Conservation (phyloP, 1,284 basidiomycete species). For the Trametes polyzona region DNA sequence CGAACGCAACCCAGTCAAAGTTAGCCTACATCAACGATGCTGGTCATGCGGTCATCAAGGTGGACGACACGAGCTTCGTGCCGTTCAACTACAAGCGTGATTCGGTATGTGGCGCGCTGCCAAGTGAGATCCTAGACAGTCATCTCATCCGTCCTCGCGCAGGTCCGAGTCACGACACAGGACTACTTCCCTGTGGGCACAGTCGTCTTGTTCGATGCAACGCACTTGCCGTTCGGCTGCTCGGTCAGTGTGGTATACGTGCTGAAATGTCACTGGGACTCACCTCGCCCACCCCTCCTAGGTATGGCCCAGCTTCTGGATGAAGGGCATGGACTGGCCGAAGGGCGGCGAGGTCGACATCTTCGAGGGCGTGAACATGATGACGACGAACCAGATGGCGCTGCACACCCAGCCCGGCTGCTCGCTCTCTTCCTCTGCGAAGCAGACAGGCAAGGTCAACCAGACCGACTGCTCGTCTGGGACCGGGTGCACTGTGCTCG, state of each 20-base stretch:
- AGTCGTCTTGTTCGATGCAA: slow-evolving; percentile 61
- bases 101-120: slow-evolving; percentile 55
- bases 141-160: neutral
- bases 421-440: slow-evolving; percentile 34
- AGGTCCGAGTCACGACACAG: slow-evolving; percentile 56
- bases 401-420: slow-evolving; percentile 48
- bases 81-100: slow-evolving; percentile 68
- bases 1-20: slow-evolving; percentile 47
- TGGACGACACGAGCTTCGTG: slow-evolving; percentile 70
- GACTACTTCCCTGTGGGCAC: slow-evolving; percentile 55
- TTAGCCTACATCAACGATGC: slow-evolving; percentile 57
- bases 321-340: slow-evolving; percentile 57
- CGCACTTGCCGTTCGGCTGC: slow-evolving; percentile 63
- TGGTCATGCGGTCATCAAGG: slow-evolving; percentile 63
- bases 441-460: slow-evolving; percentile 41
- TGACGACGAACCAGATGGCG: slow-evolving; percentile 51
- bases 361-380: slow-evolving; percentile 49
- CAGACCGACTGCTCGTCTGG: slow-evolving; percentile 46
- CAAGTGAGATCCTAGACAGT: too few relatives aligned
- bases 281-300: neutral
- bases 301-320: slow-evolving; percentile 62
- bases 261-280: neutral
- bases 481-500: slow-evolving; percentile 58
- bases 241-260: slow-evolving; percentile 36
- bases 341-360: slow-evolving; percentile 61